A percentile compares a stretch with the other conserved stretches of the same genome.
Evolutionary conservation across 2,329 filamentous ascomycete genomes (phyloP).

Genomic region (Pyricularia sp.): DNA sequence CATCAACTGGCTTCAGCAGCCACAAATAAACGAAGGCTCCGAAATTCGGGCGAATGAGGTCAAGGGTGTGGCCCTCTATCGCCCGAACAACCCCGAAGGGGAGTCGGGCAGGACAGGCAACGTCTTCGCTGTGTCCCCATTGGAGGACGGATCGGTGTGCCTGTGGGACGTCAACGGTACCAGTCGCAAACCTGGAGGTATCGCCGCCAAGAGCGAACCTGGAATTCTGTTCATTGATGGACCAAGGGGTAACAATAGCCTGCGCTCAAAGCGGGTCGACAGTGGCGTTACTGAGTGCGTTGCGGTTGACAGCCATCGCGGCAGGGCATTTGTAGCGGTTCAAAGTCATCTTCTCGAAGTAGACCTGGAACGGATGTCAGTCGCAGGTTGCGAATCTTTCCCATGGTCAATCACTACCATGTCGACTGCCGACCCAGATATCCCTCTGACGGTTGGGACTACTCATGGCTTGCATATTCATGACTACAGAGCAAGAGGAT

Average conservation of each 20-base stretch:
- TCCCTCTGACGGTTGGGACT: constrained; percentile 75
- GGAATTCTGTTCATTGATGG: constrained; percentile 53
- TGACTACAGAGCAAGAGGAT: constrained; percentile 47
- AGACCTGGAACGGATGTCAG: constrained; percentile 59
- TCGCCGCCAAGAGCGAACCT: constrained; percentile 51
- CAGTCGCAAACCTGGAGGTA: constrained; percentile 40
- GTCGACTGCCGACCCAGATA: constrained; percentile 51
- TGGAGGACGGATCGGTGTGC: constrained; percentile 80
- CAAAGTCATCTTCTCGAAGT: constrained; percentile 68
- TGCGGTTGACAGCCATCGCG: constrained; percentile 55
- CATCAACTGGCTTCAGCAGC: constrained; percentile 64
- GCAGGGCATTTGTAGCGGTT: constrained; percentile 68
- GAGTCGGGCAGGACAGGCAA: constrained; percentile 10
- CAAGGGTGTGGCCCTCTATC: constrained; percentile 59
- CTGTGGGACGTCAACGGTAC: constrained; percentile 65
- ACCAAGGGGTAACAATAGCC: constrained; percentile 28
- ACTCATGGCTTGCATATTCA: constrained; percentile 70
- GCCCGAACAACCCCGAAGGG: constrained; percentile 35
- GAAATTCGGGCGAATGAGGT: constrained; percentile 45
- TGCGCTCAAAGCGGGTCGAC: constrained; percentile 52
- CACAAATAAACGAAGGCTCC: constrained; percentile 28
- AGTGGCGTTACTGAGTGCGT: constrained; percentile 69
- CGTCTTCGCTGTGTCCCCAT: constrained; percentile 54
- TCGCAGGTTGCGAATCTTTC: constrained; percentile 58
- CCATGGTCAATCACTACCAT: constrained; percentile 75